These are phyloP conservation scores for Lasiosphaeris hirsuta DNA, from an alignment of 495 filamentous ascomycete genomes.

Conservation along the genomic window DNA sequence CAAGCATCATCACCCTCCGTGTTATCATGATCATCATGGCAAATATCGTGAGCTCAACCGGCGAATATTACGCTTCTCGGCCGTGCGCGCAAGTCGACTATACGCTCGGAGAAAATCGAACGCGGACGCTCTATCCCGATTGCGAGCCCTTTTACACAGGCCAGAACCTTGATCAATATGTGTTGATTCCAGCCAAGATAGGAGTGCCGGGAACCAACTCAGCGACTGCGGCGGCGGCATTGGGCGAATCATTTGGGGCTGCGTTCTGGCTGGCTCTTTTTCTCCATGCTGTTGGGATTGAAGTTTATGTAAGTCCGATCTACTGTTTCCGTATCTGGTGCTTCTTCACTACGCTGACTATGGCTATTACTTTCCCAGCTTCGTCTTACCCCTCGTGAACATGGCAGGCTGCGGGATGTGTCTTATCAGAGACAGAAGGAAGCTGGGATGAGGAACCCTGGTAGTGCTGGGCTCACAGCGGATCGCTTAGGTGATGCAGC, in stretches of 20 bases:
- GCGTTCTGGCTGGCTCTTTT: constrained; percentile 44
- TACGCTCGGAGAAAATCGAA: constrained; percentile 15
- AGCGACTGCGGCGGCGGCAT: constrained; percentile 25
- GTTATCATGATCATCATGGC: constrained; percentile 38
- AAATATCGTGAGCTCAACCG: constrained; percentile 20
- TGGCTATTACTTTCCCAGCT: constrained; percentile 25
- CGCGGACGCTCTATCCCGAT: constrained; percentile 33
- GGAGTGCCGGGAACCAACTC: constrained; percentile 12
- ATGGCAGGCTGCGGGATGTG: constrained; percentile 43
- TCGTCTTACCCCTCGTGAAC: constrained; percentile 47
- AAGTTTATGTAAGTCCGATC: constrained; percentile 50
- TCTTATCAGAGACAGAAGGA: constrained; percentile 52
- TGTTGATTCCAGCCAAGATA: constrained; percentile 30
- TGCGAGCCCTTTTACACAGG: constrained; percentile 31
- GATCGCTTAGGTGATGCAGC: constrained; percentile 46
- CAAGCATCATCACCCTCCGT: constrained; percentile 48
- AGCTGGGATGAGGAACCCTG: constrained; percentile 46
- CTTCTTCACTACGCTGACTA: neutral
- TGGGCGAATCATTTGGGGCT: constrained; percentile 42
- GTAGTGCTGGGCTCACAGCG: constrained; percentile 43
- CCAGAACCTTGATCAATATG: constrained; percentile 15
- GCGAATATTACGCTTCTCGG: constrained; percentile 33
- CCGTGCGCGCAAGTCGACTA: constrained; percentile 41
- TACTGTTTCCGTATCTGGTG: neutral
- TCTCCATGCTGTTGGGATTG: constrained; percentile 48